A percentile compares a stretch with the other conserved stretches of the same genome.
Evolutionary conservation across 2,329 filamentous ascomycete genomes (phyloP).

Genomic region (Knufia petricola): DNA sequence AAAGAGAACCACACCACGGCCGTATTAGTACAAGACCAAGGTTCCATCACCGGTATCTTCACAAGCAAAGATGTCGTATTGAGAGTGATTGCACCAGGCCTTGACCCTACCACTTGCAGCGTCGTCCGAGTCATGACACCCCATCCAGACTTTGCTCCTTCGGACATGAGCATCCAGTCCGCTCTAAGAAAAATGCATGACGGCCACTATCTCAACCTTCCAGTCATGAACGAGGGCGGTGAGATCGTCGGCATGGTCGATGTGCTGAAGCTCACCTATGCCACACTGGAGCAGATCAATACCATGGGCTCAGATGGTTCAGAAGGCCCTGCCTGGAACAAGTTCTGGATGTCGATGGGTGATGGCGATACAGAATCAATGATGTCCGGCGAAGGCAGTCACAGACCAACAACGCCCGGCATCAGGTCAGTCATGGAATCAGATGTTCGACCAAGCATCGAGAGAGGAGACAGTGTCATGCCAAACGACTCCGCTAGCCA

Average conservation of each 20-base stretch:
- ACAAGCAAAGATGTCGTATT: conserved; percentile 98
- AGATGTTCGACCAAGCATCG: conserved; percentile 54
- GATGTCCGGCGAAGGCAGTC: conserved; percentile 82
- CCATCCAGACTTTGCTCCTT: conserved; percentile 94
- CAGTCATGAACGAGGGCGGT: conserved; percentile 93
- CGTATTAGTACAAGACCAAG: conserved; percentile 90
- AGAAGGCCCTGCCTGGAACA: conserved; percentile 97
- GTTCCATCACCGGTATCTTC: conserved; percentile 96
- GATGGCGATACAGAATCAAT: conserved; percentile 83
- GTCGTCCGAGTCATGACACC: conserved; percentile 99
- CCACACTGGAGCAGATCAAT: conserved; percentile 84
- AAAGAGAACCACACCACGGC: conserved; percentile 98
- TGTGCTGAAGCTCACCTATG: conserved; percentile 95
- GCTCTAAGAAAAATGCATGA: conserved; percentile 99
- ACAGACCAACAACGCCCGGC: conserved; percentile 58
- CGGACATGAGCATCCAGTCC: conserved; percentile 98
- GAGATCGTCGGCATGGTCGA: conserved; percentile 99
- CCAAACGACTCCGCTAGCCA: conserved; percentile 94
- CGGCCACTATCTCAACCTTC: conserved; percentile 94
- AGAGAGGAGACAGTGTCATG: conserved; percentile 73
- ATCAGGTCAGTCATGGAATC: conserved; percentile 74
- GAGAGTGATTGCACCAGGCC: conserved; percentile 89
- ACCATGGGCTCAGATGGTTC: conserved; percentile 80
- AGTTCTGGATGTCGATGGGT: conserved; percentile 96
- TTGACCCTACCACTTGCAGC: conserved; percentile 90